Conservation (phyloP, 176 grass and related monocot genomes). For the Triticum turgidum region DNA sequence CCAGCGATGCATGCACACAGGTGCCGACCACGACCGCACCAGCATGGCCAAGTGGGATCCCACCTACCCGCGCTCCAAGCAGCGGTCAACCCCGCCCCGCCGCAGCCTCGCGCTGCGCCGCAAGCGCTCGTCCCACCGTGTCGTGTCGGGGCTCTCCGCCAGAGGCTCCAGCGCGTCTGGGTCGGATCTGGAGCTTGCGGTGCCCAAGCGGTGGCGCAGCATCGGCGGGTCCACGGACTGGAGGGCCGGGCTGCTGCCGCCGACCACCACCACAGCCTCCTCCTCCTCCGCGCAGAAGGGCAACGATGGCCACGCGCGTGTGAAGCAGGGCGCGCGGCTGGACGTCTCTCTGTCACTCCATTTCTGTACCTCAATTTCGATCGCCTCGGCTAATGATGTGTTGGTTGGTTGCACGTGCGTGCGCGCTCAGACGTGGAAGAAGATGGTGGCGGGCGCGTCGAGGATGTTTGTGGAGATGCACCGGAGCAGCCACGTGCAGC, state of each 20-base stretch:
- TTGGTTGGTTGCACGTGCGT: not conserved
- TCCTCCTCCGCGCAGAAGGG: slow-evolving; percentile 25
- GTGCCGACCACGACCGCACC: not conserved
- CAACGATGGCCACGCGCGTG: not conserved
- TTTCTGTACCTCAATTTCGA: not conserved
- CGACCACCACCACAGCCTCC: not conserved
- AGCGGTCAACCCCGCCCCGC: not conserved
- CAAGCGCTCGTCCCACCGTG: slow-evolving; percentile 76
- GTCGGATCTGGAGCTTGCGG: not conserved
- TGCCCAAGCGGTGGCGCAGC: slow-evolving; percentile 52
- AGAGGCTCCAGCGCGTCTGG: slow-evolving; percentile 37
- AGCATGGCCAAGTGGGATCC: slow-evolving; percentile 7
- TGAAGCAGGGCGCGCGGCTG: slow-evolving; percentile 31
- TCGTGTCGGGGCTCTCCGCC: slow-evolving; percentile 73
- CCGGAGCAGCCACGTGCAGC: slow-evolving; percentile 62
- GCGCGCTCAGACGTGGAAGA: slow-evolving; percentile 67
- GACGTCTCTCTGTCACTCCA: too few species aligned
- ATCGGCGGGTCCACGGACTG: slow-evolving; percentile 62
- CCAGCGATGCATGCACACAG: not conserved
- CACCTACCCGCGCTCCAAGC: slow-evolving; percentile 38
- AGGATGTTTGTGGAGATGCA: slow-evolving; percentile 93
- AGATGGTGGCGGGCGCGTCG: slow-evolving; percentile 81
- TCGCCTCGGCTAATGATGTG: not conserved
- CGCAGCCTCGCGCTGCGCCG: slow-evolving; percentile 51
- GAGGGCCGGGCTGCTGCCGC: slow-evolving; percentile 72